Conservation (phyloP, 331 rosid genomes). For the Cydonia oblonga region DNA sequence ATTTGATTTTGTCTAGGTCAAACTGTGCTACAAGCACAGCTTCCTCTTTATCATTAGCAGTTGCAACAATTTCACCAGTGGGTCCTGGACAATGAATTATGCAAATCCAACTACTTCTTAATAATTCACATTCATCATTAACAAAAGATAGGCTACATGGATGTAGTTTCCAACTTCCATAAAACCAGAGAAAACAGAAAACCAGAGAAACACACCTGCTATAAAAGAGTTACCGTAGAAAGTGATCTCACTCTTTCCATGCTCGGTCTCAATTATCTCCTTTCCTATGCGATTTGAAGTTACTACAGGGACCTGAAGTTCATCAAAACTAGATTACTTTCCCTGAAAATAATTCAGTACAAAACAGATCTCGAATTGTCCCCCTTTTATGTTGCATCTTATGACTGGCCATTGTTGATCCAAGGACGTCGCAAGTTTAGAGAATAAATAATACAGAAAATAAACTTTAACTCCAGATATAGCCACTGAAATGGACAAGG, state of each 20-base stretch:
- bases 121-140: too few species aligned
- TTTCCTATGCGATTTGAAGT: conserved; percentile 88
- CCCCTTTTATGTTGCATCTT: background rate
- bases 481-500: background rate
- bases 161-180: too few species aligned
- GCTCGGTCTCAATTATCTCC: conserved; percentile 78
- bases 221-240: conserved; percentile 93
- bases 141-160: too few species aligned
- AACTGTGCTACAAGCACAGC: conserved; percentile 67
- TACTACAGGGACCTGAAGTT: conserved; percentile 81
- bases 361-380: background rate
- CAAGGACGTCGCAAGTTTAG: background rate
- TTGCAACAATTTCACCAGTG: conserved; percentile 71
- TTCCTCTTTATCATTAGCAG: conserved; percentile 70
- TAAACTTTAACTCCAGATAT: background rate
- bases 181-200: too few species aligned
- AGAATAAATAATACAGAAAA: background rate
- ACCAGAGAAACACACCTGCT: conserved; percentile 42
- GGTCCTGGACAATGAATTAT: conserved; percentile 48
- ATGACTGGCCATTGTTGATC: background rate
- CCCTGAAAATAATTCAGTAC: background rate
- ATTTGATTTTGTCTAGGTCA: conserved; percentile 69
- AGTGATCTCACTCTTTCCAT: conserved; percentile 68
- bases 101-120: background rate
- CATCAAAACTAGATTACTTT: conserved; percentile 10